Percentiles rank a stretch among this genome's conserved stretches.
Conservation (phyloP, 2,329 filamentous ascomycete genomes). For the Cytospora chrysosperma region DNA sequence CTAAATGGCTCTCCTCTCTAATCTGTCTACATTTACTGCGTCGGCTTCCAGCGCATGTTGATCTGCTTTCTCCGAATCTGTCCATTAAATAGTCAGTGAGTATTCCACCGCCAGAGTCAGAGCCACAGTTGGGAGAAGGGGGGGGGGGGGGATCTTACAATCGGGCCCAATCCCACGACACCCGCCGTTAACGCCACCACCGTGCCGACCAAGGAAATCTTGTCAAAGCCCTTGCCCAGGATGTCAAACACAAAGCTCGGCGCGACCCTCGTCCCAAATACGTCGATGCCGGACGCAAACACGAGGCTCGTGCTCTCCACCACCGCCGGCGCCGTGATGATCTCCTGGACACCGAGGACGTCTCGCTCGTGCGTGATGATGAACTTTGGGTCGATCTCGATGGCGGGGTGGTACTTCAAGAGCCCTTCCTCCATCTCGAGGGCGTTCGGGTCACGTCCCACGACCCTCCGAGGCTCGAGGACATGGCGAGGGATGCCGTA, state of each 20-base stretch:
- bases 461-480: slow-evolving; percentile 82
- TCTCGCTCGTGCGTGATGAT: slow-evolving; percentile 80
- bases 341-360: slow-evolving; percentile 69
- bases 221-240: slow-evolving; percentile 90
- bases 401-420: slow-evolving; percentile 68
- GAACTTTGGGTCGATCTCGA: slow-evolving; percentile 82
- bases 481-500: slow-evolving; percentile 75
- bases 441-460: slow-evolving; percentile 78
- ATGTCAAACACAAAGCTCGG: slow-evolving; percentile 91
- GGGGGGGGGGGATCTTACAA: slow-evolving; percentile 61
- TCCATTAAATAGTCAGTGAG: slow-evolving; percentile 42
- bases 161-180: slow-evolving; percentile 75
- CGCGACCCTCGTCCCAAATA: slow-evolving; percentile 83
- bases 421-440: slow-evolving; percentile 83
- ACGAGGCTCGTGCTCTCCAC: slow-evolving; percentile 92
- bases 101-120: slow-evolving; percentile 7
- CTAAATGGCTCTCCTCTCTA: slow-evolving; percentile 8
- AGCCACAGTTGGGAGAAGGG: neutral
- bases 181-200: slow-evolving; percentile 77
- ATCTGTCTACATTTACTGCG: slow-evolving; percentile 28
- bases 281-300: slow-evolving; percentile 82
- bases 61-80: slow-evolving; percentile 67
- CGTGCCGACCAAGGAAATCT: slow-evolving; percentile 78
- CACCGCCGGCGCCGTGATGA: slow-evolving; percentile 73
- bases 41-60: slow-evolving; percentile 59